Base-by-base conservation (phyloP, 2,329 filamentous ascomycete genomes). In the Didymella lethalis region DNA sequence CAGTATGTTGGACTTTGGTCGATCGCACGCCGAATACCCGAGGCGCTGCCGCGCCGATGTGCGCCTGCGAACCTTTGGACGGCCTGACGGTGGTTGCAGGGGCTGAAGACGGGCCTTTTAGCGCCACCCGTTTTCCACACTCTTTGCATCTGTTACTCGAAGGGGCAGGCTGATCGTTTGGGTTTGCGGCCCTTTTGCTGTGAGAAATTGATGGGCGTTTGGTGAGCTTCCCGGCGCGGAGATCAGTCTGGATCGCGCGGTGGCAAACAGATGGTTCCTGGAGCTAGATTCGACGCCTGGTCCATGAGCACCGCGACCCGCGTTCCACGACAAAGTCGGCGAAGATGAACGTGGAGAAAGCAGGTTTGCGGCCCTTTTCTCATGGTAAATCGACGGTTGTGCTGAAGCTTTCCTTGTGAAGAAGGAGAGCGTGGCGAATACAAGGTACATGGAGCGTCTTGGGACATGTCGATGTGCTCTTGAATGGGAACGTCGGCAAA, bases 31-130 rank as follows among this genome's bases (percentile, higher is more conserved):
- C 23, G 23, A 23, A 23, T 23, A 23, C 23, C 23, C 23, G 23
- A 23, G 23, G 23, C 23, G 20, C 26, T 28, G 25, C 25, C 41
- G 41, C 14, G 41, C 23, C 41, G 41, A 28, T 41, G 23, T 12
- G 3, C 16, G 23, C 25, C 41, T 43, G 32, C 26, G 16, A 18
- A 6, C 18, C 23, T 40, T 3, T 16, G 26, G 18, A 20, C 18
- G 16, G 34, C 16, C 34, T 14, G 34, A n/a, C 23, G 36, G 34
- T 6, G 20, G 16, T 26, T 20, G 34, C 26, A 54, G 44, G 32
- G 41, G 50, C 31, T 23, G 44, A n/a, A 58, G 49, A 58, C 55
- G 56, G 56, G 45, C 56, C 56, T 58, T 58, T 40, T 58, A 36
- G 38, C 56, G 56, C 56, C 56, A 58, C 56, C 56, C 11, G 48